Conservation (phyloP, 116 monocot genomes). For the Dioscorea cayenensis region DNA sequence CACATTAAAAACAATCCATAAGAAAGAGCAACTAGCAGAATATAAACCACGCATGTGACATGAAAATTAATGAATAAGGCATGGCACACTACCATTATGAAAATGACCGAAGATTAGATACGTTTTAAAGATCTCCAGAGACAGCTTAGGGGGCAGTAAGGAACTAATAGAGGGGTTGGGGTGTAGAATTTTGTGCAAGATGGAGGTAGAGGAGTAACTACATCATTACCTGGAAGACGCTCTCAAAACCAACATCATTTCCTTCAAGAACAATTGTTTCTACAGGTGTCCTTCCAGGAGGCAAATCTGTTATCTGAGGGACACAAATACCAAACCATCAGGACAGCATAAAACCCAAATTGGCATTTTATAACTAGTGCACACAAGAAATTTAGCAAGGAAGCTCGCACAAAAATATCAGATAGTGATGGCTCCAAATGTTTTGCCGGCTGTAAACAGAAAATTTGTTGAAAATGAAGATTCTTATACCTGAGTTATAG, state of each 20-base stretch:
- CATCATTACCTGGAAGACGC: conserved; percentile 59
- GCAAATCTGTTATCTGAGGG: conserved; percentile 77
- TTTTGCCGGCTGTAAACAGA: not conserved
- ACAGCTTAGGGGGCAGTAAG: no score
- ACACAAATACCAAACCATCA: no score
- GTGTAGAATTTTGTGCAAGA: not conserved
- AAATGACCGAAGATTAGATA: no score
- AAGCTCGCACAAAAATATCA: not conserved
- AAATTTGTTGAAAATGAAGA: not conserved
- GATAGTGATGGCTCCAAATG: no score
- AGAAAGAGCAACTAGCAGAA: no score
- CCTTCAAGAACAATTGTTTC: conserved; percentile 72
- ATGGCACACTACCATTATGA: no score
- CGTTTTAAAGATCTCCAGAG: no score
- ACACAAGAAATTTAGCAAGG: not conserved
- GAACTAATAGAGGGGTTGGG: not conserved
- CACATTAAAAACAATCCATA: no score
- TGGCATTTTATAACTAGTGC: not conserved
- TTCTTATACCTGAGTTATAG: conserved; percentile 78
- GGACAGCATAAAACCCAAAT: no score
- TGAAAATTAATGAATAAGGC: no score
- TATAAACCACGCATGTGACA: no score
- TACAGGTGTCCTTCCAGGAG: conserved; percentile 74
- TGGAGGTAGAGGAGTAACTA: not conserved
- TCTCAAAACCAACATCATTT: conserved; percentile 73